phyloP scores from a whole-genome alignment of 1,139 yeast genomes.

The Debaryomyces coudertii region DNA sequence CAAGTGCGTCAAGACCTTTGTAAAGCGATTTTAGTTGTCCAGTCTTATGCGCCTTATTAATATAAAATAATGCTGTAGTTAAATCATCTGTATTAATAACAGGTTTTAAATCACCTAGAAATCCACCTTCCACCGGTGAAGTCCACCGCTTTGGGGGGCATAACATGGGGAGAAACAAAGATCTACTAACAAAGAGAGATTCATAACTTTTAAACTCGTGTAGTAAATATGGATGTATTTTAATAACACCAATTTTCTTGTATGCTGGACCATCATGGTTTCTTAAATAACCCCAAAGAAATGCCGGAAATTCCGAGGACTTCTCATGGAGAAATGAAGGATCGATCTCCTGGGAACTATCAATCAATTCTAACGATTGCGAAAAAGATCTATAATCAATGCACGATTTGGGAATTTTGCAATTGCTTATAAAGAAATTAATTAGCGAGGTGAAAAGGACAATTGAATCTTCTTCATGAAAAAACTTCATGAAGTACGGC shows the following conservation, averaged over 20 bases:
- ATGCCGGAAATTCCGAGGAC: slow-evolving; percentile 13
- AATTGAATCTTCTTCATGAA: slow-evolving; percentile 25
- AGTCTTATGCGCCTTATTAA: slow-evolving; percentile 30
- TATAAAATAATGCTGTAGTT: slow-evolving; percentile 22
- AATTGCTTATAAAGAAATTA: slow-evolving; percentile 24
- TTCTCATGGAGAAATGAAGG: slow-evolving; percentile 9
- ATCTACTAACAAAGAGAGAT: slow-evolving; percentile 19
- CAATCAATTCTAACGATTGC: slow-evolving; percentile 9
- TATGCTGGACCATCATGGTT: slow-evolving; percentile 4
- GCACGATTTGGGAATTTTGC: slow-evolving; percentile 20
- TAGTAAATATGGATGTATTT: slow-evolving; percentile 30
- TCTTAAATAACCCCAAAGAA: slow-evolving; percentile 12
- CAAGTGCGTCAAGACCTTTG: slow-evolving; percentile 33
- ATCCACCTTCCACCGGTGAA: slow-evolving; percentile 41
- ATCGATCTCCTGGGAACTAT: slow-evolving; percentile 14
- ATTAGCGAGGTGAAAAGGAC: slow-evolving; percentile 26
- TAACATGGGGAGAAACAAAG: slow-evolving; percentile 42
- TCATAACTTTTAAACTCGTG: slow-evolving; percentile 20
- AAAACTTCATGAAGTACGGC: slow-evolving; percentile 17
- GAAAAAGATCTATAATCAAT: slow-evolving; percentile 6
- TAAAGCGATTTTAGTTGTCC: slow-evolving; percentile 41
- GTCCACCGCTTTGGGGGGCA: slow-evolving; percentile 44
- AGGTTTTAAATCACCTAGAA: slow-evolving; percentile 28
- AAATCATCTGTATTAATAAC: slow-evolving; percentile 29
- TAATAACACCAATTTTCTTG: slow-evolving; percentile 23